phyloP scores from a whole-genome alignment of 805 yeast genomes.

The Clavispora santaluciae region DNA sequence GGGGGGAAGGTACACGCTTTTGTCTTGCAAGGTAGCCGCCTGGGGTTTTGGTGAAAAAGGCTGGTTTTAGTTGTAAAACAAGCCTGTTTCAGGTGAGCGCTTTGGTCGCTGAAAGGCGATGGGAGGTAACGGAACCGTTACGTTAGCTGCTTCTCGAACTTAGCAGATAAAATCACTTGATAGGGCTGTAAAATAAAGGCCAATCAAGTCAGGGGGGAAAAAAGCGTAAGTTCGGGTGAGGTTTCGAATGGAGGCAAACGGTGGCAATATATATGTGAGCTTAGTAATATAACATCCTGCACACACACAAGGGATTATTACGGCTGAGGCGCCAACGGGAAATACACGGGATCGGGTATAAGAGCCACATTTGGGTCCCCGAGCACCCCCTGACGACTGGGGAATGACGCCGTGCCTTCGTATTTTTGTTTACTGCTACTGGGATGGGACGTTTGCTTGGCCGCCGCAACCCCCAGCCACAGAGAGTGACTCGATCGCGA shows the following conservation, averaged over 20 bases:
- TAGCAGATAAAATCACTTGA: neutral
- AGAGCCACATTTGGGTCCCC: no score
- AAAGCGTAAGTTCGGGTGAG: neutral
- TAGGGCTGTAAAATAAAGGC: neutral
- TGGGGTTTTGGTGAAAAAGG: neutral
- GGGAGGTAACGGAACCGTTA: neutral
- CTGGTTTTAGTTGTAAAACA: neutral
- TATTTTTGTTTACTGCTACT: no score
- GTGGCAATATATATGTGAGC: conserved; percentile 9
- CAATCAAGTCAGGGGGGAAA: neutral
- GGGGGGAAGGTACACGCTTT: neutral
- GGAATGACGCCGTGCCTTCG: no score
- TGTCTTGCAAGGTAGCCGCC: neutral
- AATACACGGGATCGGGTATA: neutral
- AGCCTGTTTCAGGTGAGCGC: neutral
- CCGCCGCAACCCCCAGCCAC: no score
- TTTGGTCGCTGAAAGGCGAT: neutral
- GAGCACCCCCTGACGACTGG: no score
- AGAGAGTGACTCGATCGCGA: no score
- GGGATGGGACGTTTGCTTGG: no score
- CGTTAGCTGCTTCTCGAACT: neutral
- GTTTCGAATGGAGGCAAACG: neutral
- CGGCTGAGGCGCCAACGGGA: neutral
- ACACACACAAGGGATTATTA: neutral
- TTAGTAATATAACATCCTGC: conserved; percentile 4